Evolutionary conservation across 176 grass and related monocot genomes (phyloP).

Genomic region (Olyra latifolia): DNA sequence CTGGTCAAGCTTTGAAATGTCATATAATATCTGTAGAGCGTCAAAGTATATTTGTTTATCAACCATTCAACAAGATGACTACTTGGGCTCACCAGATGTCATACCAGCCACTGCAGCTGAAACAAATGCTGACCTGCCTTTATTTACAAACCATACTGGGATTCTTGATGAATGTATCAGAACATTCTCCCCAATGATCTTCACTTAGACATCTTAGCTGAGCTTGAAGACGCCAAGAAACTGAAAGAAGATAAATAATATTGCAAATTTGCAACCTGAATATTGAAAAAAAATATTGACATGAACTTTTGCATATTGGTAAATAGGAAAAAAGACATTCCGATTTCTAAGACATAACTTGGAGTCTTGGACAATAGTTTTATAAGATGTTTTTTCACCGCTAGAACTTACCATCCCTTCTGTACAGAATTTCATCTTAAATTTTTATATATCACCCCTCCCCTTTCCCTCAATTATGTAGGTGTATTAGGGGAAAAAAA

Average conservation of each 20-base stretch:
- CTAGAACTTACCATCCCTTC: background rate
- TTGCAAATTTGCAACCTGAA: background rate
- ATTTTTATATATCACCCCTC: background rate
- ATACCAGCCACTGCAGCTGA: background rate
- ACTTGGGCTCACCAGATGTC: conserved; percentile 15
- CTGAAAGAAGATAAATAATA: conserved; percentile 27
- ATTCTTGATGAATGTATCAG: conserved; percentile 29
- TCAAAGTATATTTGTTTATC: background rate
- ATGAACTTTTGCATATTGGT: conserved; percentile 12
- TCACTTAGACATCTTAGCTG: conserved; percentile 23
- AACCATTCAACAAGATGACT: conserved; percentile 2
- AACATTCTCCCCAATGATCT: conserved; percentile 19
- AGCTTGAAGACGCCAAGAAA: conserved; percentile 27
- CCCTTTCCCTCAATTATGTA: background rate
- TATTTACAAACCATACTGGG: background rate
- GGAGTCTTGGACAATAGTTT: background rate
- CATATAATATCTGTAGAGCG: background rate
- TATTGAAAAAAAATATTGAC: background rate
- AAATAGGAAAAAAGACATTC: background rate
- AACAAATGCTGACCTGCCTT: conserved; percentile 14
- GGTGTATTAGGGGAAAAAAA: background rate
- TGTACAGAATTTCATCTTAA: background rate
- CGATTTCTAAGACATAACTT: background rate
- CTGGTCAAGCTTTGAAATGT: background rate
- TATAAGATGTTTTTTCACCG: background rate